A percentile compares a stretch with the other conserved stretches of the same genome.
Evolutionary conservation across 495 filamentous ascomycete species (phyloP).

Genomic region (Penicillium roqueforti): DNA sequence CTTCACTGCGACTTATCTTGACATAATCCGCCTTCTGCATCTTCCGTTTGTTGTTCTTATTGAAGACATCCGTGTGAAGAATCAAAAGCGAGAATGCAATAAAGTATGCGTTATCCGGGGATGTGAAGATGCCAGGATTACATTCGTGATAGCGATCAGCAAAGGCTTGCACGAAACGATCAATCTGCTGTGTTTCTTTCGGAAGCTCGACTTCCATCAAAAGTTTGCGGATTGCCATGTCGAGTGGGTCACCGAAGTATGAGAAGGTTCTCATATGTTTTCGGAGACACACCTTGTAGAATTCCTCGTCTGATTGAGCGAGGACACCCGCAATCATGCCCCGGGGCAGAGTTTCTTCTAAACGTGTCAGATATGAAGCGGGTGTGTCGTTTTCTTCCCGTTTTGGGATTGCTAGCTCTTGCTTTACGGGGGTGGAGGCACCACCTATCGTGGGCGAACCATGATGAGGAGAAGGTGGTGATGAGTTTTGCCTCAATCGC

Average conservation of each 20-base stretch:
- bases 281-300: constrained; percentile 74
- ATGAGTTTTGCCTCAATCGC: constrained; percentile 73
- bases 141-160: constrained; percentile 97
- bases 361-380: constrained; percentile 75
- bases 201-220: constrained; percentile 96
- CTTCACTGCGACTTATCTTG: constrained; percentile 87
- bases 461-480: constrained; percentile 58
- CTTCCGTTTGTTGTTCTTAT: constrained; percentile 98
- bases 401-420: constrained; percentile 66
- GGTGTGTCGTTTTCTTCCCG: constrained; percentile 86
- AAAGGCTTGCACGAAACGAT: constrained; percentile 88
- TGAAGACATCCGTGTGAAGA: constrained; percentile 96
- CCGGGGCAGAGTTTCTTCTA: constrained; percentile 73
- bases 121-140: constrained; percentile 91
- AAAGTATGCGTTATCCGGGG: constrained; percentile 87
- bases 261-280: constrained; percentile 94
- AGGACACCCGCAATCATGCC: constrained; percentile 76
- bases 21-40: constrained; percentile 97
- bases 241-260: constrained; percentile 93
- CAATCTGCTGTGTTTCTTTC: constrained; percentile 97
- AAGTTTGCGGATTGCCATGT: constrained; percentile 94
- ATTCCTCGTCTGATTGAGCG: constrained; percentile 78
- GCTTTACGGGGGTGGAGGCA: constrained; percentile 64
- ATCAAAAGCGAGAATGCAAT: constrained; percentile 96
- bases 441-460: constrained; percentile 51